Evolutionary conservation across 768 basidiomycete genomes (phyloP), one percentile per base, ranked within the genome.

Genomic region (Clavaria fumosa): DNA sequence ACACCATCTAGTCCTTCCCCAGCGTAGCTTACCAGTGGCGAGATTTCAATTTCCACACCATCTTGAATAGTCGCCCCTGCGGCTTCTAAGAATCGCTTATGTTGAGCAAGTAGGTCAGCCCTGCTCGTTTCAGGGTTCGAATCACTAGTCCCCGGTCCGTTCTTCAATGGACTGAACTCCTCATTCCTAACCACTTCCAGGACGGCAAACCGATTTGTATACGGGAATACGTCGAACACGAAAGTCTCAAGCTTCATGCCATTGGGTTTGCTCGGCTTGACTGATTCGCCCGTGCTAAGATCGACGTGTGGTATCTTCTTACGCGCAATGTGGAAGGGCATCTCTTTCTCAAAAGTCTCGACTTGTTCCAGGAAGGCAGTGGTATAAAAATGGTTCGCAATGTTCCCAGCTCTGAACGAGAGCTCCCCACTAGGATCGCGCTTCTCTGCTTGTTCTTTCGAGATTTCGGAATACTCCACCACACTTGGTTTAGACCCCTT

Each of bases 211-310:
- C 58, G 64, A 51, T 75, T 56, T 19, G 89, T 88, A 60, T 73
- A 86, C 1, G 91, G 91, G 67, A 99, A 96, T 31, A 99, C 95
- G 59, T 99, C 95, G 51, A 99, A 99, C 22, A 99, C 83, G 60
- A 99, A 99, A 63, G 91, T 65, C 59, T 99, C 95, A 44, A 99
- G 75, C 62, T 99, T 99, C 86, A 97, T 93, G 43, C 95, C 95
- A 55, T 99, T 97, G n/a, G 89, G 84, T 52, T 78, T 77, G 44
- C 60, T 56, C 2, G 95, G 91, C 53, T 90, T 91, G 53, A 91
- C 57, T 3, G 50, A 18, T 43, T 74, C 63, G 14, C 85, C 90
- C 10, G 70, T 68, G 39, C 67, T 50, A 41, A 86, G 49, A 52
- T 86, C 76, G 44, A 90, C 63, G 47, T 80, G 72, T 5, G 89